Base-by-base conservation (phyloP, 2,329 filamentous ascomycete species). In the Periconia sp. region DNA sequence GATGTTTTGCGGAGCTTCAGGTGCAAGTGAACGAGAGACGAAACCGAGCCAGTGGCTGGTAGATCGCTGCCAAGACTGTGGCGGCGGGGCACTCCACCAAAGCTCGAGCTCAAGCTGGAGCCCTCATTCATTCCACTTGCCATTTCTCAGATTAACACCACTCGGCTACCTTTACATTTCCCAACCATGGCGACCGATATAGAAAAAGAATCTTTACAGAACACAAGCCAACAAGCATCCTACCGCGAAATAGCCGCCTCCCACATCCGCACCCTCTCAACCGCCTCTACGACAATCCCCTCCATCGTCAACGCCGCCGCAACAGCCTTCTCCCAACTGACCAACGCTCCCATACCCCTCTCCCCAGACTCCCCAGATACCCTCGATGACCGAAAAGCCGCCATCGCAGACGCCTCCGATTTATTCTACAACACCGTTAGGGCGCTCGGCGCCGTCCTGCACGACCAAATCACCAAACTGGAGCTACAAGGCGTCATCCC, bases 301-400 rank as follows among this genome's bases (percentile, higher is more conserved):
- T 51, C 56, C 34, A 48, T 86, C 28, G 87, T 95, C 66, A 88
- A 88, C 52, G 90, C 85, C 43, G 89, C 95, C 61, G 81, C 95
- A 42, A 87, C 85, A 56, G 83, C 86, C 29, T 88, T 95, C 57
- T 90, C 95, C 72, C 81, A 66, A 28, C 78, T 68, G 36, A 67
- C 63, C 36, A 63, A 61, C 24, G 24, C 50, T 19, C 76, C 84
- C 55, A 81, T 84, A 82, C 28, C 80, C 79, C 44, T 56, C 50
- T 31, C 52, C 48, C 52, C 41, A 54, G 43, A 46, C 38, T 36
- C 52, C 47, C 32, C 55, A 50, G 52, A 56, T 58, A 69, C 56
- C 54, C 49, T 73, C 74, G 47, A 71, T 73, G 18, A 42, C 78
- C 58, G 72, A 71, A 50, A 71, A 68, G 48, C 62, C 72, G 43